Conservation (phyloP, 257 asterid species). For the Datura wrightii region DNA sequence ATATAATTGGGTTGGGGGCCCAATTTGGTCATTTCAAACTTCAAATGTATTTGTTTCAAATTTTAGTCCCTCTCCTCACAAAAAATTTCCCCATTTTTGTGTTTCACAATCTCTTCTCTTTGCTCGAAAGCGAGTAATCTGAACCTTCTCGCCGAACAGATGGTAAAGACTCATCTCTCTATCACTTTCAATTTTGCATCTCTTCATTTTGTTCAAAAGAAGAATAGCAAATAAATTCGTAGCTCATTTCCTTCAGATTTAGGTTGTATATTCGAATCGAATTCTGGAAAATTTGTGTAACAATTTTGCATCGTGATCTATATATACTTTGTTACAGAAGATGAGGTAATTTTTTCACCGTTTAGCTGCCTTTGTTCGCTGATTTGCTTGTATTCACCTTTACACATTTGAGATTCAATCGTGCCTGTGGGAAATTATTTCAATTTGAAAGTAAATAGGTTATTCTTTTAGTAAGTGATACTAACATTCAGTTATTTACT, state of each 20-base stretch:
- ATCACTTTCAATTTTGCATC: not conserved
- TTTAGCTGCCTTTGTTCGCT: not conserved
- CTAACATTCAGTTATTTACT: not conserved
- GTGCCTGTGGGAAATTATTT: not conserved
- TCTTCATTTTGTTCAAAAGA: not conserved
- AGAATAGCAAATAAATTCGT: not conserved
- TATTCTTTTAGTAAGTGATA: not conserved
- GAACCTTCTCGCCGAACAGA: not conserved
- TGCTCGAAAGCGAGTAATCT: not conserved
- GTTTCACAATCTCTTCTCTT: not conserved
- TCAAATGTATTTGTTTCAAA: not conserved
- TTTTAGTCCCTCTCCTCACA: not conserved
- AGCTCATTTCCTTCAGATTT: constrained; percentile 10
- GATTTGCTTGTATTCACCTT: not conserved
- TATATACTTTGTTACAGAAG: not conserved
- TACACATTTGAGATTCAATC: not conserved
- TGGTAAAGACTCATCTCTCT: not conserved
- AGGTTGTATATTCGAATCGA: not conserved
- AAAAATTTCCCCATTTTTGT: not conserved
- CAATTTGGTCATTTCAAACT: constrained; percentile 1
- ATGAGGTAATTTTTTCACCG: not conserved
- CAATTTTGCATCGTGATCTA: not conserved
- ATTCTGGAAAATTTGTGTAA: not conserved
- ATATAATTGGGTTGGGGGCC: not conserved
- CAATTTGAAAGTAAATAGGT: not conserved